Base-by-base conservation (phyloP, 805 yeast genomes). In the Lipomyces starkeyi region DNA sequence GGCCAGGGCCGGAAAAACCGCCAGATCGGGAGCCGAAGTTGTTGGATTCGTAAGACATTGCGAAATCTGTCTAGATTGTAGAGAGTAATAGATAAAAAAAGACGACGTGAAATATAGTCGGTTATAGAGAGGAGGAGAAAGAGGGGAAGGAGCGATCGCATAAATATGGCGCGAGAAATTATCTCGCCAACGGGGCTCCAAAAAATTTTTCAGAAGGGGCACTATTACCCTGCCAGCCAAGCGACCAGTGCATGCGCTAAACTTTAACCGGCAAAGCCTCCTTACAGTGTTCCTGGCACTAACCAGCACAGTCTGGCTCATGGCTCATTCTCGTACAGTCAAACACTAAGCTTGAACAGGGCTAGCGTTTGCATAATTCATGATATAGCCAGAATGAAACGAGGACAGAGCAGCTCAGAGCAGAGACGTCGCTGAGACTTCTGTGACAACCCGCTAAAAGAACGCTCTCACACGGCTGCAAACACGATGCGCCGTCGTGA, bases 1-100 rank as follows among this genome's bases (percentile, higher is more conserved):
- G 71, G 52, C 68, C 68, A 43, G 65, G 59, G 47, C 70, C 71
- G 57, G 40, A 55, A 27, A 54, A 61, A 34, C 64, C 66, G 58
- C 66, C 62, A 4, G 64, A 55, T 27, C 66, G 63, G 52, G 66
- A 49, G 43, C 59, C 59, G 20, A n/a, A 57, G 17, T 20, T 34
- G 25, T 29, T 43, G 32, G 59, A 60, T 55, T 64, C 67, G 67
- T 43, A 64, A 20, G 60, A 53, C 67, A 64, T 64, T 64, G 49
- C 55, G 8, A 8, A n/a, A 32, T 27, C 9, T 22, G 34, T 34
- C n/a, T 20, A 22, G 20, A 37, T 32, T 32, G 32, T 22, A 59
- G 35, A n/a, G 22, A 53, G 9, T n/a, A 37, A 37, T 9, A 43
- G 54, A n/a, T 11, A 8, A 14, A 22, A 22, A 9, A 40, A 14